Evolutionary conservation across 2,329 filamentous ascomycete genomes (phyloP), one percentile per base, ranked within the genome.

Genomic region (Diaporthe capsici): DNA sequence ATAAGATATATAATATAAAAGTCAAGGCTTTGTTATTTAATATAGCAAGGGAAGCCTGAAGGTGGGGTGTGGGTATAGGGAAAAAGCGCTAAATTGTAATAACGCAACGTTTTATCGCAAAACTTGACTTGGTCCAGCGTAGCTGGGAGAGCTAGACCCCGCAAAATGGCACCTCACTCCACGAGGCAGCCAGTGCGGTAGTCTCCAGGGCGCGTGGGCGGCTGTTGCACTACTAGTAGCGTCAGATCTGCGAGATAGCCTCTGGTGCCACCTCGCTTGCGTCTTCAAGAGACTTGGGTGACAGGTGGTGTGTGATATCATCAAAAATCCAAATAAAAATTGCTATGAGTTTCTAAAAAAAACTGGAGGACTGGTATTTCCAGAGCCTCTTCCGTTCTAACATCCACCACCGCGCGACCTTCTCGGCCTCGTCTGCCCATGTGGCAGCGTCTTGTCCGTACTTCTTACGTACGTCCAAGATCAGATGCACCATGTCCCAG

Each of bases 391-490:
- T 58, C 42, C 53, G 70, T 57, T 80, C 79, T 34, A 74, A 47
- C 12, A 75, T 73, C 76, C 77, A 80, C 79, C 79, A 80, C 72
- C 77, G 58, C 17, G 74, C 76, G 22, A 79, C 71, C 42, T 76
- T 75, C n/a, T 78, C 77, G 34, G 79, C 79, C 71, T 80, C 78
- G 31, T 70, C 72, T 47, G 75, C 76, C 79, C 79, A 80, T 1
- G 72, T 67, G 25, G 78, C 77, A 4, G 79, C 76, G 4, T 73
- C 77, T 12, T 72, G 12, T 9, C 79, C 78, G 58, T 76, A 73
- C 12, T 25, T 22, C 17, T 55, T 42, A 4, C 61, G 63, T 7
- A 76, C 74, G n/a, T 58, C 70, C 28, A 57, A n/a, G n/a, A 77
- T 68, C 44, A 80, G 71, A 34, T 68, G 65, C 13, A 68, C 65